Evolutionary conservation across 176 grass and related monocot species (phyloP), one percentile per base, ranked within the genome.

Genomic region (Carex kokanica): DNA sequence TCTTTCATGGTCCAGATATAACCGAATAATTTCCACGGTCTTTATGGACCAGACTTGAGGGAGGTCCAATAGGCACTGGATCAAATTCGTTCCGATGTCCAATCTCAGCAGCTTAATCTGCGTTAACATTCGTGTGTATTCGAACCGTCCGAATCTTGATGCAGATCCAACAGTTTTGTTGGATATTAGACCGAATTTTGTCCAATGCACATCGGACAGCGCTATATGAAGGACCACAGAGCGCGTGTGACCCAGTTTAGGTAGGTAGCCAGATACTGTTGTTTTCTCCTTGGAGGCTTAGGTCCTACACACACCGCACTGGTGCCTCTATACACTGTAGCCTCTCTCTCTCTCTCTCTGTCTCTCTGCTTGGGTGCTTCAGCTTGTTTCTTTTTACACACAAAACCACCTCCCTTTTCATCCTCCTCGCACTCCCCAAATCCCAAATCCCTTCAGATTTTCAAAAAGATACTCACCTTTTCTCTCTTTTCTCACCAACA

Each of bases 391-490:
- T 29, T 31, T 78, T 56, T 56, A 56, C 73, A 56, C 73, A 56
- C 51, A 78, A 74, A 74, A 53, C 21, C 49, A 56, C 2, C 52
- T 24, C 20, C 2, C 40, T 27, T 18, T 13, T 11, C 36, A 38
- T 4, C 31, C 20, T 53, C 53, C 52, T 79, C 34, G 20, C 34
- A 7, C 51, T 82, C 80, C 80, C 25, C 80, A 65, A 45, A 81
- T 60, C 59, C 17, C 78, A 62, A 60, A 62, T 57, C 36, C 16
- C 1, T 53, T 56, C 6, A 15, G 21, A 9, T 55, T 82, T 82
- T 51, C 61, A 68, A 78, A 78, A 78, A 78, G 60, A 82, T 32
- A 82, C 59, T 29, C 7, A 47, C 60, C 88, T 51, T 79, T 29
- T 60, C 6, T 78, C 25, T 45, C 47, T 49, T 16, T 32, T 23